phyloP scores from a whole-genome alignment of 768 basidiomycete genomes.

The Russula ochroleuca region DNA sequence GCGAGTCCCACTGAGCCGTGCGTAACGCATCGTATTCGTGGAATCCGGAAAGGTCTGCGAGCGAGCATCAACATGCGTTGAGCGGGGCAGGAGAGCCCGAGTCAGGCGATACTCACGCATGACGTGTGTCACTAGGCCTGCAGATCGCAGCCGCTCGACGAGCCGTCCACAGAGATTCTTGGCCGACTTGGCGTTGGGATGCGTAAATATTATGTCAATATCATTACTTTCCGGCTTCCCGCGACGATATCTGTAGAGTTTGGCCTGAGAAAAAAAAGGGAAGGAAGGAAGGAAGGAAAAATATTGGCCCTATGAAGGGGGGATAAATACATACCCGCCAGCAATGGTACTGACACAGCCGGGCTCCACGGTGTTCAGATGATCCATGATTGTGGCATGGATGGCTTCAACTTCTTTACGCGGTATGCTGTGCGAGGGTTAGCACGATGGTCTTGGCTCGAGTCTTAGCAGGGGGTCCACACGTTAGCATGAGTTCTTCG shows the following conservation, averaged over 20 bases:
- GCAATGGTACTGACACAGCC: slow-evolving; percentile 74
- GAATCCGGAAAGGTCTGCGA: slow-evolving; percentile 56
- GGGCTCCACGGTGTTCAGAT: slow-evolving; percentile 55
- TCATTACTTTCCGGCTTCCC: slow-evolving; percentile 82
- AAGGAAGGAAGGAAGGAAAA: not conserved
- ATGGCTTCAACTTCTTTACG: slow-evolving; percentile 78
- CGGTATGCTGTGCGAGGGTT: slow-evolving; percentile 50
- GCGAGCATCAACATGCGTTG: not conserved
- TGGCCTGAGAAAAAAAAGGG: not conserved
- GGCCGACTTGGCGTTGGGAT: slow-evolving; percentile 52
- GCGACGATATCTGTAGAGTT: slow-evolving; percentile 61
- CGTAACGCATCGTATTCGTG: slow-evolving; percentile 51
- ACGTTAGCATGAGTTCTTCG: slow-evolving; percentile 52
- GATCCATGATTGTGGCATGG: slow-evolving; percentile 57
- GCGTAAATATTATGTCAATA: slow-evolving; percentile 85
- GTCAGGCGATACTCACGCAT: slow-evolving; percentile 55
- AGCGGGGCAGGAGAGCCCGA: not conserved
- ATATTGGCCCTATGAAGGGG: not conserved
- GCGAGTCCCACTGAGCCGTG: slow-evolving; percentile 66
- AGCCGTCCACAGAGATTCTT: slow-evolving; percentile 60
- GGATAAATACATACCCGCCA: slow-evolving; percentile 55
- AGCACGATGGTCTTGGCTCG: not conserved
- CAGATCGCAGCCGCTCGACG: slow-evolving; percentile 48
- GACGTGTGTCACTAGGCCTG: slow-evolving; percentile 76
- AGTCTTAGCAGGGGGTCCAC: slow-evolving; percentile 20